These are phyloP conservation scores for Hibiscus syriacus DNA, from an alignment of 345 rosid species.

Conservation along the genomic window DNA sequence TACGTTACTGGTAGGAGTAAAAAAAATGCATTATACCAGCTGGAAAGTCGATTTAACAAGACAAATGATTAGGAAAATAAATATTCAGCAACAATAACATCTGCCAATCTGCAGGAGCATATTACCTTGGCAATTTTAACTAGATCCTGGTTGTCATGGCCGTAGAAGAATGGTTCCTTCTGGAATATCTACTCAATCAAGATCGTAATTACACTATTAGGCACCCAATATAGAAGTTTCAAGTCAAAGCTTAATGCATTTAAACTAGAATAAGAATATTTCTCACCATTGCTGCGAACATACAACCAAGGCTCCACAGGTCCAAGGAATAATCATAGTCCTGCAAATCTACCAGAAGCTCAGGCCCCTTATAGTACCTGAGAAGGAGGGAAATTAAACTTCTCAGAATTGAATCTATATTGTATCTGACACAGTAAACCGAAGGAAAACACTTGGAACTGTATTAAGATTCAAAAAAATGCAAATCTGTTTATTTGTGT, in stretches of 20 bases:
- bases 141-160: conserved; percentile 97
- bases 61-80: background rate
- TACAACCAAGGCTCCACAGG: conserved; percentile 99
- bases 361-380: conserved; percentile 96
- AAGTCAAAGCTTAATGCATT: background rate
- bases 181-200: conserved; percentile 63
- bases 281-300: conserved; percentile 99
- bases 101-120: conserved; percentile 1
- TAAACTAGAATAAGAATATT: background rate
- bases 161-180: conserved; percentile 96
- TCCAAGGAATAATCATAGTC: conserved; percentile 98
- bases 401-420: background rate
- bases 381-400: conserved; percentile 8
- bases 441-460: background rate
- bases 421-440: background rate
- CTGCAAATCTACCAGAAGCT: conserved; percentile 89
- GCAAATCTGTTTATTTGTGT: background rate
- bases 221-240: background rate
- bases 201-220: background rate
- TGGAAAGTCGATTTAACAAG: background rate
- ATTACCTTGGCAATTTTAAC: conserved; percentile 95
- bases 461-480: background rate
- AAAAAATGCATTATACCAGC: background rate
- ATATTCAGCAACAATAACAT: background rate
- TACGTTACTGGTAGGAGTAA: background rate